phyloP scores from a whole-genome alignment of 805 yeast species.

The Schizosaccharomyces cryophilus region DNA sequence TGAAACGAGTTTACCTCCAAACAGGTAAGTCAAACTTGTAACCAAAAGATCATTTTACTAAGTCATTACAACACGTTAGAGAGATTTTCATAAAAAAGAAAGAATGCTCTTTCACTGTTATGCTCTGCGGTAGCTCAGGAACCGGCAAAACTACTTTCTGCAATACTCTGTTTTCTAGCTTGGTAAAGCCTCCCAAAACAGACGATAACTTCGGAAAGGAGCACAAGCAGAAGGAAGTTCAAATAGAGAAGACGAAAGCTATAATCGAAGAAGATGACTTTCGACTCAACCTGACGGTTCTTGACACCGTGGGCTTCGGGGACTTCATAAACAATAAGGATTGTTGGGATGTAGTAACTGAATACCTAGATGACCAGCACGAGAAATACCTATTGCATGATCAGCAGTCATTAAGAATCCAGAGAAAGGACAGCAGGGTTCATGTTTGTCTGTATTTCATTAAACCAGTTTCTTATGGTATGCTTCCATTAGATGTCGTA shows the following conservation, averaged over 20 bases:
- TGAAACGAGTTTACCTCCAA: not conserved
- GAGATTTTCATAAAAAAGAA: not conserved
- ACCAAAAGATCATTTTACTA: not conserved
- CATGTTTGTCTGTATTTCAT: conserved; percentile 73
- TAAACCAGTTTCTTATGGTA: conserved; percentile 37
- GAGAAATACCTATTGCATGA: conserved; percentile 45
- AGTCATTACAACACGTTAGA: not conserved
- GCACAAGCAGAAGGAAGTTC: conserved; percentile 19
- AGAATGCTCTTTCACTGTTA: not conserved
- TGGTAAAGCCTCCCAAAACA: conserved; percentile 14
- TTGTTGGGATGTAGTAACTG: conserved; percentile 43
- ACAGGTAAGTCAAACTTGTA: not conserved
- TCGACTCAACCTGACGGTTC: conserved; percentile 31
- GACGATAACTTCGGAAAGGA: conserved; percentile 18
- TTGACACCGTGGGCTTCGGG: conserved; percentile 64
- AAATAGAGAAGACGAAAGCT: conserved; percentile 19
- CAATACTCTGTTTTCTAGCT: conserved; percentile 48
- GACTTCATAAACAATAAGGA: conserved; percentile 37
- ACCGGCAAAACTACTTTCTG: conserved; percentile 62
- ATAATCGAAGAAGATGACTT: conserved; percentile 37
- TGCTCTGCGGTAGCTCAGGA: conserved; percentile 22
- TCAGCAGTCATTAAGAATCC: conserved; percentile 38
- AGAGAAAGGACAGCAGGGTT: conserved; percentile 37
- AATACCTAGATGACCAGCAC: conserved; percentile 61
- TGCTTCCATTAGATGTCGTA: conserved; percentile 43